Base-by-base conservation (phyloP, 352 stramenopile genomes). In the Pythium volutum region DNA sequence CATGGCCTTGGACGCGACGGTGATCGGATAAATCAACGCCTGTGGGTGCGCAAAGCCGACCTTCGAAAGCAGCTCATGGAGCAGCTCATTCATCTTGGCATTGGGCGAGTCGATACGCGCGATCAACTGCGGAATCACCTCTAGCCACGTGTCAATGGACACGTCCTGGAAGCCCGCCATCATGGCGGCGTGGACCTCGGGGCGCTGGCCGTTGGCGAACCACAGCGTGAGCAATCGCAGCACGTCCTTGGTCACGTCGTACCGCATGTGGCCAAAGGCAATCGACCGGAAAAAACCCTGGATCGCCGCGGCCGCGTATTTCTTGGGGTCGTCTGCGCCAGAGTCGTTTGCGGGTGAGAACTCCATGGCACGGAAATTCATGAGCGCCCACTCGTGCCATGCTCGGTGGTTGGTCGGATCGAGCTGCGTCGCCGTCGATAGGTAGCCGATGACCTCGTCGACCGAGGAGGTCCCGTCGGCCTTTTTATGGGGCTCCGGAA, bases 1-100 rank as follows among this genome's bases (percentile, higher is more conserved):
- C 29, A 97, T 77, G 27, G 93, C 98, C 69, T 99, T 99, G 1
- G 97, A 84, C 1, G 98, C 89, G 2, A 99, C 97, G 0, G 96
- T 98, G 60, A 99, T 92, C 22, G 97, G 97, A 69, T 99, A 99
- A 70, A 99, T 99, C 16, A 99, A 83, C 27, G 97, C 97, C 73
- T 99, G 97, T 29, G 97, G 97, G 59, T 99, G 97, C 31, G 92
- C 92, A 50, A 97, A 84, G 27, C 97, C 84, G 45, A 99, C 91
- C 22, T 89, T 86, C 68, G 96, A 94, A n/a, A 99, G 81, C 33
- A 93, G 51, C 27, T 92, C 79, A 48, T 95, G 81, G 20, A 95
- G 71, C 10, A 93, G 67, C 27, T 88, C 76, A 59, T 89, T 90
- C 59, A 89, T 95, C 56, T 85, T 87, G 8, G 74, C 64, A 33